Evolutionary conservation across 1,284 basidiomycete species (phyloP), one percentile per base, ranked within the genome.

Genomic region (Moesziomyces sp.): DNA sequence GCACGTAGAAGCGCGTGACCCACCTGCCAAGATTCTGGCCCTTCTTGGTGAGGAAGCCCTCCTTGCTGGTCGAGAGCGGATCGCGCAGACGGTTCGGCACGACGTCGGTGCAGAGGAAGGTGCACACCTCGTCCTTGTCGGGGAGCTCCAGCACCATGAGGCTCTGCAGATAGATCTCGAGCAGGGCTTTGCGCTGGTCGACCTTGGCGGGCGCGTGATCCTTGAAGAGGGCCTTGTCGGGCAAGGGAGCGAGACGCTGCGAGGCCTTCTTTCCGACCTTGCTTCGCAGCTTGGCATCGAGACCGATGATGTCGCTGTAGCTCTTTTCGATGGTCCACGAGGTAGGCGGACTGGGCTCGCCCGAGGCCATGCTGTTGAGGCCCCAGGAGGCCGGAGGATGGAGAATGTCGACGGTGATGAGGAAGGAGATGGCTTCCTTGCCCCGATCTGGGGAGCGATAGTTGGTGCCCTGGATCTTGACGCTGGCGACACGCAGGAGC

Each of bases 131-230:
- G 79, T 92, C 88, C 85, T 94, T 93, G 85, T 92, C 92, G 83
- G 92, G 93, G 70, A 95, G 87, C 1, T 92, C 91, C 33, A 82
- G 65, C 46, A 89, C 87, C 58, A 97, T 89, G 56, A 98, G 86
- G n/a, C 90, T 91, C 82, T 93, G 92, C 13, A 99, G 86, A 84
- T 97, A 98, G 45, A 88, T 87, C 84, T 97, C 93, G 28, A 98
- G 87, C 30, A 93, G 89, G 38, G 88, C 88, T 46, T 80, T 81
- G 43, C 79, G 61, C 58, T 95, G 93, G 86, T 98, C 96, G 42
- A 95, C 93, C 86, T 93, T 95, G 55, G 93, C 93, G 13, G 96
- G 95, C 3, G 95, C 95, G 84, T 97, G 93, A 85, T 98, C 96
- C 84, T 91, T 95, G 91, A 96, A 98, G 10, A 97, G 87, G 84